Percentiles rank a stretch among this genome's conserved stretches.
Conservation (phyloP, 140 eudicot species). For the Anethum foeniculum region DNA sequence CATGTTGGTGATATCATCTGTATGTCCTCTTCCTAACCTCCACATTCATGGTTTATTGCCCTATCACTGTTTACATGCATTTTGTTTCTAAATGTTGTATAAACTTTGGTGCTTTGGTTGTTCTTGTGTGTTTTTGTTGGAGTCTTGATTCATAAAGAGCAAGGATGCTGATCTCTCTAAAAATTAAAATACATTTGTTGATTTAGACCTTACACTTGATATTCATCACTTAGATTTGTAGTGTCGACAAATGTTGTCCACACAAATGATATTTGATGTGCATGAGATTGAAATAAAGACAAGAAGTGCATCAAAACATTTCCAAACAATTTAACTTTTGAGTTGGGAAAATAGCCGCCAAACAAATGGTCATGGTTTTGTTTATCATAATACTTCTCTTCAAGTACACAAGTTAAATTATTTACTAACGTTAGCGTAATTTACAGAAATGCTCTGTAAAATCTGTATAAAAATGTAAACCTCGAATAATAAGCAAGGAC, state of each 20-base stretch:
- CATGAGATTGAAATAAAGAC: background rate
- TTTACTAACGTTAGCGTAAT: too few relatives aligned
- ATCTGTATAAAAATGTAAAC: background rate
- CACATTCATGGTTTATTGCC: background rate
- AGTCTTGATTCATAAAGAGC: background rate
- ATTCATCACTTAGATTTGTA: too few relatives aligned
- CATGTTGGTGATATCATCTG: slow-evolving; percentile 14
- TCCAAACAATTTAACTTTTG: background rate
- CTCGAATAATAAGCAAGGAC: background rate
- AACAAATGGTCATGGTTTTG: too few relatives aligned
- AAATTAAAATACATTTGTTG: too few relatives aligned
- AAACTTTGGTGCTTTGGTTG: background rate
- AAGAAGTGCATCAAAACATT: background rate
- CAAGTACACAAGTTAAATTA: too few relatives aligned
- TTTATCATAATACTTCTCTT: too few relatives aligned
- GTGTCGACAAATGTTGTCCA: background rate
- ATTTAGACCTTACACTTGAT: too few relatives aligned
- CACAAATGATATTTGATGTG: background rate
- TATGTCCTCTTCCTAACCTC: background rate
- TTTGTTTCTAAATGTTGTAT: background rate
- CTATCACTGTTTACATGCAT: background rate
- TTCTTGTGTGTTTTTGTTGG: background rate
- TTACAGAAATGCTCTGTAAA: too few relatives aligned
- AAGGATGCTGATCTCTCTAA: background rate
- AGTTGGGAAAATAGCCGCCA: too few relatives aligned